phyloP scores from a whole-genome alignment of 164 flowering plant species.

The Vitis riparia region DNA sequence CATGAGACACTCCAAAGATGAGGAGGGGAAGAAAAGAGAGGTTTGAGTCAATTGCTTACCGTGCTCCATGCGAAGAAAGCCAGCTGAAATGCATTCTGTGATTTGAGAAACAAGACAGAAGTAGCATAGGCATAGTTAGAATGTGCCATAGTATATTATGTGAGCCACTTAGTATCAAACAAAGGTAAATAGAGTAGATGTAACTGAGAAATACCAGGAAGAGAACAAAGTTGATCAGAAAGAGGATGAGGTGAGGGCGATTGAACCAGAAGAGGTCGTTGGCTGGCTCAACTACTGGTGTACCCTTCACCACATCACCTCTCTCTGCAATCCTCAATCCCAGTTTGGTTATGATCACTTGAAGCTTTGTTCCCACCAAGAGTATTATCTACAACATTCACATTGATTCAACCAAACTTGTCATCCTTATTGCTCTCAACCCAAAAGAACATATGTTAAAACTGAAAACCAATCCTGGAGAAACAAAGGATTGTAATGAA shows the following conservation, averaged over 20 bases:
- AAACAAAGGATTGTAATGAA: background rate
- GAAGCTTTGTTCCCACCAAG: slow-evolving; percentile 59
- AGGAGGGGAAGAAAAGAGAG: background rate
- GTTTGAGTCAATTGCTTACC: slow-evolving; percentile 30
- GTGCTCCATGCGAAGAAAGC: slow-evolving; percentile 57
- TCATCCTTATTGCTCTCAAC: background rate
- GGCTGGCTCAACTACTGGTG: slow-evolving; percentile 56
- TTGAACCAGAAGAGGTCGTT: slow-evolving; percentile 71
- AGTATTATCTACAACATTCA: slow-evolving; percentile 39
- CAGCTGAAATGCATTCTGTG: slow-evolving; percentile 67
- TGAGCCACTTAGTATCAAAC: background rate
- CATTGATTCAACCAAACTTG: background rate
- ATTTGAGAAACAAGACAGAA: background rate
- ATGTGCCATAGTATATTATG: background rate
- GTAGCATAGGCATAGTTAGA: background rate
- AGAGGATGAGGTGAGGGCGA: slow-evolving; percentile 49
- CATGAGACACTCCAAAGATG: background rate
- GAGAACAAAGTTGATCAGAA: slow-evolving; percentile 51
- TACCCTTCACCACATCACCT: slow-evolving; percentile 57
- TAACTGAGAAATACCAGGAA: slow-evolving; percentile 37
- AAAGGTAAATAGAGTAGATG: background rate
- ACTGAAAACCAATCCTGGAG: too few species aligned
- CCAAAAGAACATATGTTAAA: background rate
- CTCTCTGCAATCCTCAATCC: slow-evolving; percentile 51
- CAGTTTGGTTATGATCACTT: slow-evolving; percentile 59